Evolutionary conservation across 768 basidiomycete species (phyloP).

Genomic region (Omphalotus guepiniiformis): DNA sequence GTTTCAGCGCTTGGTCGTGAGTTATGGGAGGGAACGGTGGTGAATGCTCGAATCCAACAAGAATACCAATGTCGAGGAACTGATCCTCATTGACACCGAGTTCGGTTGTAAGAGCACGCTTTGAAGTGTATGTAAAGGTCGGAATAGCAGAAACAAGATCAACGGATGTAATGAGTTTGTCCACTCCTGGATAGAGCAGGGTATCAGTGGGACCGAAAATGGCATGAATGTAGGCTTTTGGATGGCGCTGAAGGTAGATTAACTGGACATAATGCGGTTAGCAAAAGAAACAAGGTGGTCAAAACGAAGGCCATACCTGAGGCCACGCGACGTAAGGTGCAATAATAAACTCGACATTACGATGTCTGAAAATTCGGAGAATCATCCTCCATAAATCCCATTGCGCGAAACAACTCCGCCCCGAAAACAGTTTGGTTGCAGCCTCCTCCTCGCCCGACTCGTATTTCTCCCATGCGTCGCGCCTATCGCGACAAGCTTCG

Average conservation of each 20-base stretch:
- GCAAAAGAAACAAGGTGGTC: conserved; percentile 10
- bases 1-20: conserved; percentile 78
- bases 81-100: conserved; percentile 78
- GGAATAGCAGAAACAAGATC: conserved; percentile 68
- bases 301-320: conserved; percentile 59
- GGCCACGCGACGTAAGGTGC: conserved; percentile 96
- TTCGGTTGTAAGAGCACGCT: conserved; percentile 55
- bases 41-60: conserved; percentile 84
- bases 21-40: conserved; percentile 77
- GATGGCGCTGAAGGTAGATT: conserved; percentile 91
- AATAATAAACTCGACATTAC: conserved; percentile 93
- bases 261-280: conserved; percentile 46
- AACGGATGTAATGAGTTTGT: conserved; percentile 86
- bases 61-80: conserved; percentile 90
- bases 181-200: conserved; percentile 81
- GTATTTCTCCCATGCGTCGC: conserved; percentile 91
- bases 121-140: conserved; percentile 82
- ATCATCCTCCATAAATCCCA: conserved; percentile 97
- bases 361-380: conserved; percentile 86
- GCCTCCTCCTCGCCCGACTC: conserved; percentile 89
- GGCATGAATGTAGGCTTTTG: conserved; percentile 91
- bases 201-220: conserved; percentile 90
- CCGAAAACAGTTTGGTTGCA: conserved; percentile 81
- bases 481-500: conserved; percentile 71
- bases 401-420: conserved; percentile 63